Percentiles rank a stretch among this genome's conserved stretches.
These are phyloP conservation scores for Imleria badia DNA, from an alignment of 768 basidiomycete species.

Conservation along the genomic window DNA sequence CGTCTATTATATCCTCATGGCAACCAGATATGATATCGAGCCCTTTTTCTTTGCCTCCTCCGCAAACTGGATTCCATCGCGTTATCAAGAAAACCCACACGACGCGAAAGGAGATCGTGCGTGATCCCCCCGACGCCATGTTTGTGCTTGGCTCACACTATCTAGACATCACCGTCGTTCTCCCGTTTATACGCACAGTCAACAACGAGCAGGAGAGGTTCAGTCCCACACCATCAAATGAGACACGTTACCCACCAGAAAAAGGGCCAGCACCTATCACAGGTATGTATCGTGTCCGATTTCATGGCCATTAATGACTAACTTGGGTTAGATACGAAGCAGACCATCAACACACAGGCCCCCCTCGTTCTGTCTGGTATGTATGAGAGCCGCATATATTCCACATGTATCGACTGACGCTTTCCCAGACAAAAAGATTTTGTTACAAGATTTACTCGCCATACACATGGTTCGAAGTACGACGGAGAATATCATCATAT, in stretches of 20 bases:
- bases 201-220: conserved; percentile 21
- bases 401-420: neutral
- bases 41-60: conserved; percentile 47
- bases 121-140: conserved; percentile 17
- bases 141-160: neutral
- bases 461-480: conserved; percentile 38
- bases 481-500: conserved; percentile 33
- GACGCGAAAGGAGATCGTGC: conserved; percentile 36
- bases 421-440: conserved; percentile 16
- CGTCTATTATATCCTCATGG: neutral
- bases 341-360: conserved; percentile 36
- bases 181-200: conserved; percentile 42
- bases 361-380: conserved; percentile 28
- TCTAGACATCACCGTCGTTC: conserved; percentile 44
- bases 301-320: neutral
- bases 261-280: conserved; percentile 8
- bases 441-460: conserved; percentile 38
- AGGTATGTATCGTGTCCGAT: conserved; percentile 12
- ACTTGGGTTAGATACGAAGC: conserved; percentile 15
- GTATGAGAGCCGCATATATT: neutral
- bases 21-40: conserved; percentile 39
- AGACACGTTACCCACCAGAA: neutral
- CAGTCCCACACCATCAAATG: conserved; percentile 19
- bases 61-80: conserved; percentile 42
- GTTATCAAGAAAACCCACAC: conserved; percentile 38